Conservation (phyloP, 176 grass and related monocot genomes). For the Themeda triandra region DNA sequence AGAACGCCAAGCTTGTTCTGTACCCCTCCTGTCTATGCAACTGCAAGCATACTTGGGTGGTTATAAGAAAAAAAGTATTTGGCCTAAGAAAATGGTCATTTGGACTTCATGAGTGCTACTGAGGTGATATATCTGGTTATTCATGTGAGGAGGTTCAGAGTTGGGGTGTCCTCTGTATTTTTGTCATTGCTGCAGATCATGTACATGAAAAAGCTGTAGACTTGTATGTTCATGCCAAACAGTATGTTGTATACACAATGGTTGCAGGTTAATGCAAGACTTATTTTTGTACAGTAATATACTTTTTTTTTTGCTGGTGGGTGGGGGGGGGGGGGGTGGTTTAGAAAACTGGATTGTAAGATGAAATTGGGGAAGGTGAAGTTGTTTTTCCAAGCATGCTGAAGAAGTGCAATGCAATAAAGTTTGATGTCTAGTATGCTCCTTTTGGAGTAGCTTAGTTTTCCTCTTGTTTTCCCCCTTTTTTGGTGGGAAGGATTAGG, state of each 20-base stretch:
- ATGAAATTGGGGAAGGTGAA: too few species aligned
- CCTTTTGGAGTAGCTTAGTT: too few species aligned
- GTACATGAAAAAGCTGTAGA: neutral
- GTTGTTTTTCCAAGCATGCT: too few species aligned
- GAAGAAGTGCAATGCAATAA: too few species aligned
- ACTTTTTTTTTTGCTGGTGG: too few species aligned
- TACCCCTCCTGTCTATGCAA: neutral
- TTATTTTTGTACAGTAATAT: too few species aligned
- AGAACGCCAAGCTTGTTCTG: neutral
- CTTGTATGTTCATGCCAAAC: neutral
- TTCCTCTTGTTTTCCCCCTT: too few species aligned
- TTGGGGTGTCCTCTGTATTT: neutral
- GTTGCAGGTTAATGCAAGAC: neutral
- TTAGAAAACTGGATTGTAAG: too few species aligned
- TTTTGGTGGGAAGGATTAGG: too few species aligned
- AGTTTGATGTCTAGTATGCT: too few species aligned
- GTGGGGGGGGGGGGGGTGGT: too few species aligned
- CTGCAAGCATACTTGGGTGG: neutral
- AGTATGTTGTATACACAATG: neutral
- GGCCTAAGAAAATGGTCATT: neutral
- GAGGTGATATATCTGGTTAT: neutral
- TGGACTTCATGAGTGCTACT: neutral
- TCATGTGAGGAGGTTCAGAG: constrained; percentile 17
- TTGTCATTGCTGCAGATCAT: neutral
- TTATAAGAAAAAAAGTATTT: neutral